Evolutionary conservation across 2,329 filamentous ascomycete genomes (phyloP).

Genomic region (Achaetomium macrosporum): DNA sequence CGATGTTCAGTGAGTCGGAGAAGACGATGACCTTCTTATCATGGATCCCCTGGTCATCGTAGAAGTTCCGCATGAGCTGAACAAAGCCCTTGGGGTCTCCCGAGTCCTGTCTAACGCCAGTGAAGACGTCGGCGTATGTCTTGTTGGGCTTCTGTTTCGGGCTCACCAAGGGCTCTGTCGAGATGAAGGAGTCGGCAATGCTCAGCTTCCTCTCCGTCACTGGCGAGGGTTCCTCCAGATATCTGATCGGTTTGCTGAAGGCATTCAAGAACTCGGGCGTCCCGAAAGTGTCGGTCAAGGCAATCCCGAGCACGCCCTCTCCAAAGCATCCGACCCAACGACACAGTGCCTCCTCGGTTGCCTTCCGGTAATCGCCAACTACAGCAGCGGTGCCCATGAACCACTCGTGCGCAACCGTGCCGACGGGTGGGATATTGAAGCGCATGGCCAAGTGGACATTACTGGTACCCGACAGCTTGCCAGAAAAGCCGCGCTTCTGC

Average conservation of each 20-base stretch:
- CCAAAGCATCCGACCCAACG: conserved; percentile 94
- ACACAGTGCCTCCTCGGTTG: conserved; percentile 75
- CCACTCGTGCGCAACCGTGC: conserved; percentile 94
- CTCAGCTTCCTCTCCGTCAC: conserved; percentile 26
- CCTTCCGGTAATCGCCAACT: conserved; percentile 73
- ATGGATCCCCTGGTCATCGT: conserved; percentile 66
- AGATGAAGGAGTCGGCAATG: conserved; percentile 28
- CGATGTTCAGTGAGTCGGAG: conserved; percentile 89
- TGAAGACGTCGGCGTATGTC: conserved; percentile 77
- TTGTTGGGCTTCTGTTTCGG: conserved; percentile 38
- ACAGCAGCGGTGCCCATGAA: conserved; percentile 98
- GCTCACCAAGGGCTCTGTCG: conserved; percentile 35
- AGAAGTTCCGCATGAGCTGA: conserved; percentile 73
- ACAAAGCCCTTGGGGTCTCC: conserved; percentile 79
- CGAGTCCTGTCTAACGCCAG: conserved; percentile 83
- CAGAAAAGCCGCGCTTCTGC: conserved; percentile 56
- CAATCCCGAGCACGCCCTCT: conserved; percentile 74
- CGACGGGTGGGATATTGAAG: conserved; percentile 75
- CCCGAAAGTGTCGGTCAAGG: conserved; percentile 93
- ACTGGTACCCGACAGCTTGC: conserved; percentile 80
- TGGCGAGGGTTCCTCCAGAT: conserved; percentile 38
- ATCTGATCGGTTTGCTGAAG: conserved; percentile 61
- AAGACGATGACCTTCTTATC: conserved; percentile 89
- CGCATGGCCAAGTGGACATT: conserved; percentile 98
- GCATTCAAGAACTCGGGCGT: conserved; percentile 81